phyloP scores from a whole-genome alignment of 768 basidiomycete genomes.

The Tricholoma bakamatsutake region DNA sequence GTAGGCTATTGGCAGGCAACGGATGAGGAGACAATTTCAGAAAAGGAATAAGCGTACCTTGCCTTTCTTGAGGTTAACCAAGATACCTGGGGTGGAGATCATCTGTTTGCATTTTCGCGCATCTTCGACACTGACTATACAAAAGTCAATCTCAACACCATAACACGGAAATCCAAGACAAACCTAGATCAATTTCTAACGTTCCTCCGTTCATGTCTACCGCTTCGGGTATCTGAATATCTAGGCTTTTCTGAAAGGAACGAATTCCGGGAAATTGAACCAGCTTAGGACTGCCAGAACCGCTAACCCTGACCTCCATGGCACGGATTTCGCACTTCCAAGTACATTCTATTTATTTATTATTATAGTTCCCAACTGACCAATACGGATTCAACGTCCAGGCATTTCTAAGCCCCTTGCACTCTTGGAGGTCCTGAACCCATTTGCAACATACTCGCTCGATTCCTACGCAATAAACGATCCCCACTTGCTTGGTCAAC shows the following conservation, averaged over 20 bases:
- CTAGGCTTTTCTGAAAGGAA: constrained; percentile 45
- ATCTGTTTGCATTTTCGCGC: constrained; percentile 79
- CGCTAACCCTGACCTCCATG: constrained; percentile 79
- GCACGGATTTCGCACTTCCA: constrained; percentile 4
- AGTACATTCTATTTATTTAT: background rate
- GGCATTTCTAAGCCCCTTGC: constrained; percentile 40
- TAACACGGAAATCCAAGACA: constrained; percentile 12
- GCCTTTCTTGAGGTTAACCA: constrained; percentile 77
- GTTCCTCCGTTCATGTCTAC: constrained; percentile 64
- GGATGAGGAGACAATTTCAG: background rate
- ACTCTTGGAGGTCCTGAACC: constrained; percentile 43
- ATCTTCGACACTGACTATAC: constrained; percentile 76
- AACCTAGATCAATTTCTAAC: constrained; percentile 77
- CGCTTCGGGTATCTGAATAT: constrained; percentile 61
- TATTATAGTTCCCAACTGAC: background rate
- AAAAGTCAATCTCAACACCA: constrained; percentile 8
- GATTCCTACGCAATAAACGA: constrained; percentile 41
- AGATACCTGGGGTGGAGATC: constrained; percentile 66
- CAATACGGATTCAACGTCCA: constrained; percentile 30
- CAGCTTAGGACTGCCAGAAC: constrained; percentile 58
- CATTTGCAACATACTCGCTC: constrained; percentile 49
- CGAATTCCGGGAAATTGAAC: constrained; percentile 53
- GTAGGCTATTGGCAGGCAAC: constrained; percentile 57
- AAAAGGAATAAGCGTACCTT: constrained; percentile 41
- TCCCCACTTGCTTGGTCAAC: constrained; percentile 71